Conservation (phyloP, 1,284 basidiomycete genomes). For the Wolfiporia cocos region DNA sequence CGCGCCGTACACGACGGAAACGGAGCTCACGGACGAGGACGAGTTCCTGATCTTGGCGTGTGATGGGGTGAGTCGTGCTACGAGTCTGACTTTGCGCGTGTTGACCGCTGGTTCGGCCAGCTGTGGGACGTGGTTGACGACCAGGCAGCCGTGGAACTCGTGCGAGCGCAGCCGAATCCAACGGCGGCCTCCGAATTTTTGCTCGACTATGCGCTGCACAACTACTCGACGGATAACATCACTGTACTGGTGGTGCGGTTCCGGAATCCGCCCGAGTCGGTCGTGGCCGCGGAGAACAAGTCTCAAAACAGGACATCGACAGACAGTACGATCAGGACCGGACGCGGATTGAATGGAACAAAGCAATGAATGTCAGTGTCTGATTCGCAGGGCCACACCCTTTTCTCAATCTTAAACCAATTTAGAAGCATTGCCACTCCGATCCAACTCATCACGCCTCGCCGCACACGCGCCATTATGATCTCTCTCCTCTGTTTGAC, state of each 20-base stretch:
- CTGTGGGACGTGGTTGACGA: slow-evolving; percentile 97
- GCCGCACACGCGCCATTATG: no score
- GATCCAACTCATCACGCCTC: no score
- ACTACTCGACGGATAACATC: slow-evolving; percentile 91
- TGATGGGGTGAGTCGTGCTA: slow-evolving; percentile 68
- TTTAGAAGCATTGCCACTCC: no score
- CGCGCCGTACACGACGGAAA: slow-evolving; percentile 96
- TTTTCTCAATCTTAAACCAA: no score
- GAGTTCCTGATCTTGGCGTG: slow-evolving; percentile 96
- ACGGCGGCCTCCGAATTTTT: slow-evolving; percentile 79
- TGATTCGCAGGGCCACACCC: no score
- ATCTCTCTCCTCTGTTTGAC: no score
- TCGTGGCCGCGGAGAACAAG: not conserved
- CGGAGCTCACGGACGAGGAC: slow-evolving; percentile 84
- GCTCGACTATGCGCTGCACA: slow-evolving; percentile 80
- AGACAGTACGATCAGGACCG: no score
- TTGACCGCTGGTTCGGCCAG: slow-evolving; percentile 35
- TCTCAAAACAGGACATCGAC: not conserved
- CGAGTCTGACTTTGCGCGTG: not conserved
- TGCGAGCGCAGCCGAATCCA: slow-evolving; percentile 71
- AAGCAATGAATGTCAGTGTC: no score
- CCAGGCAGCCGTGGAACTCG: slow-evolving; percentile 86
- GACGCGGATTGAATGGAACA: no score
- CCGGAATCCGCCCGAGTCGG: slow-evolving; percentile 36
- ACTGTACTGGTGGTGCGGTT: slow-evolving; percentile 76